Evolutionary conservation across 1,139 yeast species (phyloP), one percentile per base, ranked within the genome.

Genomic region (Candida buenavistaensis): DNA sequence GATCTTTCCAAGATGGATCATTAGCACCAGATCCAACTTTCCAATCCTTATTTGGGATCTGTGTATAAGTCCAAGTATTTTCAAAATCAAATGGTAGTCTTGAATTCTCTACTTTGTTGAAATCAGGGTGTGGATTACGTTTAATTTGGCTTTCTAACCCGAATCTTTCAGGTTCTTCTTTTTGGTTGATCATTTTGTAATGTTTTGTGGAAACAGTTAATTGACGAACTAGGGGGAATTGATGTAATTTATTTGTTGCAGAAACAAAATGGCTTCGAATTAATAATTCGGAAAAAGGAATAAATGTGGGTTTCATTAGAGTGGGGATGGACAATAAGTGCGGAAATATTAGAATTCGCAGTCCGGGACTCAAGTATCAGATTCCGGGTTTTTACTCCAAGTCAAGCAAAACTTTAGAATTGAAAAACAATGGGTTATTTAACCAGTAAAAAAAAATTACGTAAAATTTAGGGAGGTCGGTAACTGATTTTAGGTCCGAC

Each of bases 1-100:
- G 64, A 4, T 52, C 43, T 35, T 57, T 55, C 74, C 75, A 69
- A 17, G 65, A 68, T 46, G 70, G 62, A 22, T 55, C 54, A 33
- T 45, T 63, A 11, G 82, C 77, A 3, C 82, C 82, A 5, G 61
- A 48, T 2, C 81, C 81, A 3, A 63, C 59, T 32, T 45, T 55
- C 82, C 82, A 78, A 16, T 58, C 48, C n/a, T 54, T 48, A 20
- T 50, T 40, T 1, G 62, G 63, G 13, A 48, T 40, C 36, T 52
- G 47, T 10, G 64, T 52, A 32, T 45, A 46, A n/a, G 33, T 30
- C 54, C 55, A 57, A 11, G 33, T 28, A 6, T 29, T 32, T 1
- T 42, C 41, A 6, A 32, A 24, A 16, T 54, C 53, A 36, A 57
- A 64, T 30, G 51, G 46, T 7, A 55, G 53, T 37, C 66, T 48